Base-by-base conservation (phyloP, 1,139 yeast genomes). In the Yamadazyma diospyri region DNA sequence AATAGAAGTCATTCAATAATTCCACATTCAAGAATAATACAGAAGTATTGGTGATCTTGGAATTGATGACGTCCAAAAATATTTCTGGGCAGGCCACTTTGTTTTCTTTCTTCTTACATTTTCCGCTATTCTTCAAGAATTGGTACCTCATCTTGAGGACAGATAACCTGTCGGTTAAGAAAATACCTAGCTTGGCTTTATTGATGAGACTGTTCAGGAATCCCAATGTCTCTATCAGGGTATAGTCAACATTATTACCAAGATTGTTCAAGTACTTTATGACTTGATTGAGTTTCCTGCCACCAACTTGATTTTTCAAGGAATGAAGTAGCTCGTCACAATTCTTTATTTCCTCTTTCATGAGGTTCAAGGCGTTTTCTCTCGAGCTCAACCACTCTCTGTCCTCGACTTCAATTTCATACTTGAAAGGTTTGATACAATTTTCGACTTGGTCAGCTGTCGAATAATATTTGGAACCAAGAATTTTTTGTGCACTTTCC, bases 391-490 rank as follows among this genome's bases (percentile, higher is more conserved):
- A 63, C 99, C 99, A 94, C 55, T 94, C 98, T 27, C 96, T 72
- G 50, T 88, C 95, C 51, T 92, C 98, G 29, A 92, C 76, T 54
- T 94, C 98, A 40, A 94, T 89, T 54, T 94, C 98, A 57, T 92
- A 92, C 59, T 94, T 94, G 62, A 82, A 92, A 2, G 98, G 98
- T 57, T 94, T 94, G 51, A 94, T 89, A 62, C 97, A 89, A 57
- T 92, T 94, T 53, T 94, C 99, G 11, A 94, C 98, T 55, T 94
- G 98, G 55, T 94, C 98, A 0, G 98, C 94, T 0, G 98, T 92
- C 1, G 95, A 82, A 45, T 82, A 87, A 53, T 76, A 92, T 43
- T 92, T 78, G 23, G 84, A 65, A 41, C 81, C 78, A 41, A 94
- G 64, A 2, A 94, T 95, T 15, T 80, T 67, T 25, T 77, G 73